A percentile compares a stretch with the other conserved stretches of the same genome.
phyloP scores from a whole-genome alignment of 129 eudicot species.

The Saussurea involucrata region DNA sequence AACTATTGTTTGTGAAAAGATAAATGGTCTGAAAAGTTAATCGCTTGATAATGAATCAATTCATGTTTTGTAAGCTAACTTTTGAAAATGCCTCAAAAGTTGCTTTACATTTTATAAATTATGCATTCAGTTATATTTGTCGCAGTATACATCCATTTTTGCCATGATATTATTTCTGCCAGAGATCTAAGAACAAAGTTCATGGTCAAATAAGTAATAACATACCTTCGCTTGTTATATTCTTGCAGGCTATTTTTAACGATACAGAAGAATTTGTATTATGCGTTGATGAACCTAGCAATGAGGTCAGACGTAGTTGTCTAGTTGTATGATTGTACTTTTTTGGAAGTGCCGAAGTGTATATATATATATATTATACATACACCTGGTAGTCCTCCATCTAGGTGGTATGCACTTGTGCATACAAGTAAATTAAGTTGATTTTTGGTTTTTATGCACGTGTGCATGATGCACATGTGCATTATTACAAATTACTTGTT shows the following conservation, averaged over 20 bases:
- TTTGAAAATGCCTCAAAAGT: not conserved
- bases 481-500: no score
- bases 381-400: no score
- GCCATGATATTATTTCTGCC: not conserved
- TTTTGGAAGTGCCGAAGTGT: not conserved
- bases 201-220: no score
- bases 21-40: not conserved
- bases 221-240: not conserved
- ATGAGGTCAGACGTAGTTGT: slow-evolving; percentile 58
- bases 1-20: not conserved
- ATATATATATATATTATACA: not conserved
- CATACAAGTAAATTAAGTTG: no score
- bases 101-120: not conserved
- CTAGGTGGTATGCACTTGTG: no score
- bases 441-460: no score
- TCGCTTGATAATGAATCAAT: not conserved
- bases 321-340: not conserved
- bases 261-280: slow-evolving; percentile 74
- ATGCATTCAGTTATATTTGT: not conserved
- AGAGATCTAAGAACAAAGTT: not conserved
- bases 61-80: not conserved
- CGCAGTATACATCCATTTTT: not conserved
- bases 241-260: slow-evolving; percentile 69
- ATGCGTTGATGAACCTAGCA: slow-evolving; percentile 69
- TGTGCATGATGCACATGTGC: no score